Percentiles rank a stretch among this genome's conserved stretches.
Evolutionary conservation across 352 stramenopile genomes (phyloP).

Genomic region (Plasmopara muralis): DNA sequence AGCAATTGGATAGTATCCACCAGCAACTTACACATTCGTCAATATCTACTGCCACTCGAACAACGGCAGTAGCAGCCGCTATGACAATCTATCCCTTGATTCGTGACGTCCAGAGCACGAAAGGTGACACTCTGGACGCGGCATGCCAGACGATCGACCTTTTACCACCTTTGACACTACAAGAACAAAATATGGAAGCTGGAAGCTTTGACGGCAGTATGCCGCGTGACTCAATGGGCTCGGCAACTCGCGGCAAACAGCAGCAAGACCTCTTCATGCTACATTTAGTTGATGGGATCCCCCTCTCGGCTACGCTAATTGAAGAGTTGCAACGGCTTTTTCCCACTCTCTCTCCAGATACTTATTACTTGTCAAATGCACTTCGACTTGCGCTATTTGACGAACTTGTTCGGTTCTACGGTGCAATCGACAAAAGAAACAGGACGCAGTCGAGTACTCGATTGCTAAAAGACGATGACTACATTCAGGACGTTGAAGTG

Average conservation of each 20-base stretch:
- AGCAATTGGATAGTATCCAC: constrained; percentile 40
- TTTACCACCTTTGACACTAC: constrained; percentile 11
- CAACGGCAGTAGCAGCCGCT: constrained; percentile 15
- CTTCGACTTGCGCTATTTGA: constrained; percentile 41
- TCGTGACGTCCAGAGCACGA: constrained; percentile 25
- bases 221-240: constrained; percentile 25
- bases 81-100: constrained; percentile 35
- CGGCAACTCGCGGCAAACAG: constrained; percentile 1
- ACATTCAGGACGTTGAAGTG: constrained; percentile 29
- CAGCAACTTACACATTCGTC: constrained; percentile 20
- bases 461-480: constrained; percentile 3
- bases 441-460: constrained; percentile 5
- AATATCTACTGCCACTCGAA: constrained; percentile 5
- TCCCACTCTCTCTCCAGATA: constrained; percentile 37
- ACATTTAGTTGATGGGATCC: constrained; percentile 33
- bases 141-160: constrained; percentile 19
- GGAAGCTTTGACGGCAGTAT: constrained; percentile 44
- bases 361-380: constrained; percentile 42
- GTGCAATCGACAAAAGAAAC: constrained; percentile 15
- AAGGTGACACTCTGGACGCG: not conserved
- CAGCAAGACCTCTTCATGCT: constrained; percentile 19
- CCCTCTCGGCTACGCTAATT: constrained; percentile 38
- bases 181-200: constrained; percentile 9
- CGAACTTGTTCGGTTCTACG: constrained; percentile 54
- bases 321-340: constrained; percentile 38